Conservation (phyloP, 2,329 filamentous ascomycete genomes). For the Penicillium sp. region DNA sequence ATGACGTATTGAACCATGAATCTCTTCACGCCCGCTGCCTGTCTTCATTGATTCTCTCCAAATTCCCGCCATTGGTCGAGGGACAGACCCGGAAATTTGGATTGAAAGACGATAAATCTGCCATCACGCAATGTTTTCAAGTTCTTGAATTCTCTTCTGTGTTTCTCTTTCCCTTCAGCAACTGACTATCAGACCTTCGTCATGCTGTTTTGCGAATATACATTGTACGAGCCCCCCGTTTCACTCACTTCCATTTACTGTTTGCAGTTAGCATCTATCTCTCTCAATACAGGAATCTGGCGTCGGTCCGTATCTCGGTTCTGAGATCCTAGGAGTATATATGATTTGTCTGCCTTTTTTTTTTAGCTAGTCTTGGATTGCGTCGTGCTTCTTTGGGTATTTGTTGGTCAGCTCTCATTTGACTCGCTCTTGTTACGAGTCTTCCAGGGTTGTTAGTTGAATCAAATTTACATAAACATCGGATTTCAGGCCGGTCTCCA, state of each 20-base stretch:
- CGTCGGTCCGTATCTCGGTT: constrained; percentile 16
- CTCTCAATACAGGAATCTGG: constrained; percentile 27
- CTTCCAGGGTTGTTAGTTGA: too few species aligned
- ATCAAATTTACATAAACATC: too few species aligned
- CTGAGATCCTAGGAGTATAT: constrained; percentile 7
- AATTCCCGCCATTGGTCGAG: not conserved
- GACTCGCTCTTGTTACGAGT: too few species aligned
- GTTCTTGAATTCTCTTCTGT: not conserved
- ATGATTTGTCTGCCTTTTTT: constrained; percentile 2
- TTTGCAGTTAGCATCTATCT: constrained; percentile 12
- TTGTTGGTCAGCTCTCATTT: too few species aligned
- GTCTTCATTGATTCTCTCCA: not conserved
- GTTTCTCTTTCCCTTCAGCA: not conserved
- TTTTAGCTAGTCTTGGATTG: not conserved
- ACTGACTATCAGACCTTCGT: not conserved
- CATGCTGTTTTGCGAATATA: constrained; percentile 9
- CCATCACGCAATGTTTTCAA: constrained; percentile 2
- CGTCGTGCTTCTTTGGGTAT: not conserved
- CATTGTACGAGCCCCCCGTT: not conserved
- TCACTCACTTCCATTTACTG: not conserved
- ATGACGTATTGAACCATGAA: not conserved
- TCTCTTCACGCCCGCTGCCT: constrained; percentile 1
- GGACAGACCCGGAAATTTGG: constrained; percentile 14
- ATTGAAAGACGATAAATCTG: constrained; percentile 13
- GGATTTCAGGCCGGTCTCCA: too few species aligned